Percentiles rank a stretch among this genome's conserved stretches.
phyloP scores from a whole-genome alignment of 2,329 filamentous ascomycete genomes.

The Pseudogymnoascus destructans region DNA sequence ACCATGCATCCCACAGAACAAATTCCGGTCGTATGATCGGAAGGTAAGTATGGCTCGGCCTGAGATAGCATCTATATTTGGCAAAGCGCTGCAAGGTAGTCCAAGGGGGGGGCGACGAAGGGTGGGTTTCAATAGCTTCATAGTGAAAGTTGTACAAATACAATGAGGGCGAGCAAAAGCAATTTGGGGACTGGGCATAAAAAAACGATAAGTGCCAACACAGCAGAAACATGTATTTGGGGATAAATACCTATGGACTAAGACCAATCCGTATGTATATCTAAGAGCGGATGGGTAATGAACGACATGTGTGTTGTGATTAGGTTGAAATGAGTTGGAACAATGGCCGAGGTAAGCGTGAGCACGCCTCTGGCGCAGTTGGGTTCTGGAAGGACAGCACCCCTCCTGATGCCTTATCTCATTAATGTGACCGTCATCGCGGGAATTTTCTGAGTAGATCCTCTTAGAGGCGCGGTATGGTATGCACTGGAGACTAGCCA shows the following conservation, averaged over 20 bases:
- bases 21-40: slow-evolving; percentile 9
- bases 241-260: background rate
- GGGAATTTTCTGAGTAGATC: slow-evolving; percentile 1
- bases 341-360: background rate
- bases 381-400: slow-evolving; percentile 1
- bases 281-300: background rate
- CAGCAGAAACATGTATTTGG: background rate
- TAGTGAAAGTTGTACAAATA: background rate
- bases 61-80: slow-evolving; percentile 1
- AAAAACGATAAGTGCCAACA: background rate
- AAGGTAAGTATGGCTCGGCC: background rate
- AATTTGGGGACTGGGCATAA: slow-evolving; percentile 1
- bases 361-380: background rate
- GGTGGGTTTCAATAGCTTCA: slow-evolving; percentile 1
- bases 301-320: background rate
- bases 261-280: background rate
- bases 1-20: slow-evolving; percentile 8
- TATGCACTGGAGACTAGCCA: background rate
- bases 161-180: background rate
- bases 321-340: slow-evolving; percentile 2
- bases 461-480: background rate
- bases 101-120: background rate
- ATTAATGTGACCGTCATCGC: background rate
- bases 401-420: slow-evolving; percentile 4
- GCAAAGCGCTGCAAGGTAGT: background rate